Base-by-base conservation (phyloP, 1,139 yeast species). In the Taiozyma sp. region DNA sequence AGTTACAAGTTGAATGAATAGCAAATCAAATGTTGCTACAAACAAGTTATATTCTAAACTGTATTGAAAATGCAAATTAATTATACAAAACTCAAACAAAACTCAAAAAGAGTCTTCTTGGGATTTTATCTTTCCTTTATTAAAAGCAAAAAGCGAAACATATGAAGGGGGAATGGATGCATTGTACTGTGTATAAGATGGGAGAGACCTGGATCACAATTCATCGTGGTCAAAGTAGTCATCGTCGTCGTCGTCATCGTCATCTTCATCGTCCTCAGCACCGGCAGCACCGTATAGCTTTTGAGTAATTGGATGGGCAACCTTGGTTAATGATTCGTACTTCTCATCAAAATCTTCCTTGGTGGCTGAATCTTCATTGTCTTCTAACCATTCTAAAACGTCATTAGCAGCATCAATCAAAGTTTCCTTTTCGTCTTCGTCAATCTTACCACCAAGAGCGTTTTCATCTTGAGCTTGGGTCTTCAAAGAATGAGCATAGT, bases 281-380 rank as follows among this genome's bases (percentile, higher is more conserved):
- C 73, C 81, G 49, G 81, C 82, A 52, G 75, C 79, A 54, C 83
- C 90, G 72, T 91, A 93, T 60, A 93, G 75, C 76, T 93, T 93
- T 62, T 95, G 80, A 50, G 97, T 89, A 66, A 93, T 90, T 69
- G 98, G 98, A 72, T 83, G 85, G 48, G 97, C 96, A 66, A 86
- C 75, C 62, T 86, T 80, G 57, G 87, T 81, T 69, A 93, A 81
- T 67, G 86, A 81, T 70, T 90, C 95, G 73, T 83, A 88, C 74
- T 90, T 95, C 71, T 90, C 98, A 55, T 89, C 96, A 63, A 88
- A 86, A 66, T 93, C 99, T 71, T 90, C 98, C 63, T 86, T 81
- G 53, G 95, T 80, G 45, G 97, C 98, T 54, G 84, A 72, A 53
- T 88, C 95, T 65, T 81, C 86, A 73, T 88, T 88, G 67, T 91